phyloP scores from a whole-genome alignment of 2,329 filamentous ascomycete species.

The Pseudohalonectria lignicola region DNA sequence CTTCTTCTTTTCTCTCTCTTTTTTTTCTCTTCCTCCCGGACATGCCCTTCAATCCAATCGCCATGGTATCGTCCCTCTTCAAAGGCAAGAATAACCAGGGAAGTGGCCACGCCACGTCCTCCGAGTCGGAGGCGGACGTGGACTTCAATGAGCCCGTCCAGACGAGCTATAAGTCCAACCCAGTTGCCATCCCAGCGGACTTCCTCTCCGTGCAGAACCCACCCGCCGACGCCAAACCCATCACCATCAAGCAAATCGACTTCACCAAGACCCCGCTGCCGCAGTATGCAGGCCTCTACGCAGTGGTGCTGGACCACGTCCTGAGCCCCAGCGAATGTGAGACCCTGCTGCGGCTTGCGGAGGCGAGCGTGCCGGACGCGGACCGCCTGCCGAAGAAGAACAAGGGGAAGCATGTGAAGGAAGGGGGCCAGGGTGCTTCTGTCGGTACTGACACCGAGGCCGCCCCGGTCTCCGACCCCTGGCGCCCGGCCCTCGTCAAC shows the following conservation, averaged over 20 bases:
- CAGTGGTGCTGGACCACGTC: slow-evolving; percentile 53
- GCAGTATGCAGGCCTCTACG: slow-evolving; percentile 42
- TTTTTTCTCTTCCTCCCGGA: not conserved
- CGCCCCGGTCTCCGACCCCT: slow-evolving; percentile 19
- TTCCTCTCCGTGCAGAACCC: slow-evolving; percentile 27
- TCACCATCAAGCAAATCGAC: slow-evolving; percentile 38
- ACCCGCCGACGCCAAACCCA: slow-evolving; percentile 27
- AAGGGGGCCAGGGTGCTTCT: slow-evolving; percentile 10
- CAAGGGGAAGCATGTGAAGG: slow-evolving; percentile 3
- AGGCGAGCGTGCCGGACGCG: slow-evolving; percentile 37
- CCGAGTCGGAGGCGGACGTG: not conserved
- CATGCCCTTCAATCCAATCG: not conserved
- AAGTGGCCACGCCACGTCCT: too few species aligned
- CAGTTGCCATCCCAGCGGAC: slow-evolving; percentile 26
- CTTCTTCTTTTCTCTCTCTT: not conserved
- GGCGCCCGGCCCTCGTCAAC: slow-evolving; percentile 61
- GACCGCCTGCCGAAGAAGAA: not conserved
- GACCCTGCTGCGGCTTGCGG: slow-evolving; percentile 37
- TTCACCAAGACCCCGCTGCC: slow-evolving; percentile 38
- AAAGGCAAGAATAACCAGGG: too few species aligned
- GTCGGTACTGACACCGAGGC: slow-evolving; percentile 9
- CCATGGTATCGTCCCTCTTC: too few species aligned
- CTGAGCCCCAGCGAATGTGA: slow-evolving; percentile 53
- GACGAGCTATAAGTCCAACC: slow-evolving; percentile 14
- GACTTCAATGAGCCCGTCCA: not conserved